phyloP scores from a whole-genome alignment of 805 yeast species.

The Pichia kluyveri region DNA sequence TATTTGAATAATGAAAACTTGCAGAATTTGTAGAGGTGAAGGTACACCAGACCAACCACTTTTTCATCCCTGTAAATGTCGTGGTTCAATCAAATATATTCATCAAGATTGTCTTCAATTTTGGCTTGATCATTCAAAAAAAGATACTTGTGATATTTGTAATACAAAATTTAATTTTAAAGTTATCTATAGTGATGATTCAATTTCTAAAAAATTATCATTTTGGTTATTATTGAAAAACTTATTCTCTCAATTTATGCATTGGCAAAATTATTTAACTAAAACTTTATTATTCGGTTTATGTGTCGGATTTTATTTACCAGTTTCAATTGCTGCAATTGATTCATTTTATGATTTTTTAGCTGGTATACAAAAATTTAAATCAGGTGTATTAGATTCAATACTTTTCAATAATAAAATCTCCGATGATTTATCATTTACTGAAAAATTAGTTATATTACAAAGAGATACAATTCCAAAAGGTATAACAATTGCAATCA shows the following conservation, averaged over 20 bases:
- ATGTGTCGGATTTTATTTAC: not conserved
- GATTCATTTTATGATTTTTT: not conserved
- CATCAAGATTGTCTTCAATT: constrained; percentile 88
- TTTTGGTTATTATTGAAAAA: not conserved
- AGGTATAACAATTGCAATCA: constrained; percentile 11
- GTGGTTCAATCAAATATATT: constrained; percentile 86
- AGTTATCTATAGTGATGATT: constrained; percentile 29
- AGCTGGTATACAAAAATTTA: not conserved
- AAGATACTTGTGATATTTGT: constrained; percentile 80
- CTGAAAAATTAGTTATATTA: constrained; percentile 5
- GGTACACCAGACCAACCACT: constrained; percentile 72
- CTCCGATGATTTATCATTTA: not conserved
- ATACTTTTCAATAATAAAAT: not conserved
- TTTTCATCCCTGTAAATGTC: constrained; percentile 86
- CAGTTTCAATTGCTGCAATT: constrained; percentile 33
- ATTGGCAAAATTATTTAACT: not conserved
- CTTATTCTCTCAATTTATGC: not conserved
- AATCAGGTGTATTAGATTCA: not conserved
- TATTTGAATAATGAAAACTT: constrained; percentile 18
- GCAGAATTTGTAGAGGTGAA: constrained; percentile 93
- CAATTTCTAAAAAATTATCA: not conserved
- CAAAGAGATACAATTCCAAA: not conserved
- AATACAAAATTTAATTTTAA: constrained; percentile 55
- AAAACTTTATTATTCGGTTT: too few species aligned
- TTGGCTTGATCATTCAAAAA: constrained; percentile 70